These are phyloP conservation scores for Francoa sonchifolia DNA, from an alignment of 441 rosid species.

Conservation along the genomic window DNA sequence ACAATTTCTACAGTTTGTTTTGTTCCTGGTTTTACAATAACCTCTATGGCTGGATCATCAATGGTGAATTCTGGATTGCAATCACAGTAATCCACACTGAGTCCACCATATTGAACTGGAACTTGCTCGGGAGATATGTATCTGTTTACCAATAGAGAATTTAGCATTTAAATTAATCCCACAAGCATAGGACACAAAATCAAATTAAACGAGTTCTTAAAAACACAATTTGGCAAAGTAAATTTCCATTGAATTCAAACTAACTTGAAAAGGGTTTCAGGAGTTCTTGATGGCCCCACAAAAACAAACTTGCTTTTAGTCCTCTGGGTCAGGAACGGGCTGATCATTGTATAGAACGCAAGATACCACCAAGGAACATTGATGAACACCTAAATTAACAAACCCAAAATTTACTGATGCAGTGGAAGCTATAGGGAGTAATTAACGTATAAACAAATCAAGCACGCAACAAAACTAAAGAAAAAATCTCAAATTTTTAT, in stretches of 20 bases:
- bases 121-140: constrained; percentile 72
- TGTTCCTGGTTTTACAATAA: constrained; percentile 51
- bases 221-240: too few species aligned
- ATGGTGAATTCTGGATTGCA: constrained; percentile 62
- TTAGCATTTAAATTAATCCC: background rate
- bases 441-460: background rate
- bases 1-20: constrained; percentile 73
- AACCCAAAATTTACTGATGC: too few species aligned
- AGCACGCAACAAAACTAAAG: too few species aligned
- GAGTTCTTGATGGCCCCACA: constrained; percentile 54
- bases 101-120: constrained; percentile 73
- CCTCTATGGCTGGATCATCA: constrained; percentile 53
- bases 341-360: constrained; percentile 65
- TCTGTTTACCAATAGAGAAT: constrained; percentile 20
- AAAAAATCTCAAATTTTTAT: too few species aligned
- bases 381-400: constrained; percentile 53
- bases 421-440: background rate
- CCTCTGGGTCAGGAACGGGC: constrained; percentile 88
- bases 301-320: constrained; percentile 87
- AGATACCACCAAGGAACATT: constrained; percentile 99
- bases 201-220: background rate
- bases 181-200: constrained; percentile 1
- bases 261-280: constrained; percentile 77
- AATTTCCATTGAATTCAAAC: too few species aligned
- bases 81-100: constrained; percentile 64